Evolutionary conservation across 352 stramenopile genomes (phyloP), one percentile per base, ranked within the genome.

Genomic region (Phytophthora tentaculata): DNA sequence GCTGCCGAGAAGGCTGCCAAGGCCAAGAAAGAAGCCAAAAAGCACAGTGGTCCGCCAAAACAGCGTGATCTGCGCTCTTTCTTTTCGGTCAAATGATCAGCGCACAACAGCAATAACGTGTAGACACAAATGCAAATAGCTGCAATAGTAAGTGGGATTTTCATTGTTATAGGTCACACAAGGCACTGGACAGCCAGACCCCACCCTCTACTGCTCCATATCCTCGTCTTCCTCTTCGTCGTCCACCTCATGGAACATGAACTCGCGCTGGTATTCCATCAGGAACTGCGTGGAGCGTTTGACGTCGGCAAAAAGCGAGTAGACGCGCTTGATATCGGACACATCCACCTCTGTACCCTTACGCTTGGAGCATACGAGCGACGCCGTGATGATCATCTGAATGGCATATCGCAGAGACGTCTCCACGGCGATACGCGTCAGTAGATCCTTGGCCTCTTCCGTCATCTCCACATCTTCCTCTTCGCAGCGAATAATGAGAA

Each of bases 311-410:
- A 99, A 99, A 20, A 99, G 83, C 35, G 81, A 91, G 73, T 99
- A 99, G 14, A 98, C 95, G 50, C 88, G 86, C 80, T 98, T 98
- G 74, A 98, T 97, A 75, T 98, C 92, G 20, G 80, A 67, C 48
- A 97, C 84, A 45, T 96, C 90, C 43, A 98, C 90, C 61, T 97
- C 86, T 1, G 87, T 89, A 47, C 90, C 92, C 58, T 99, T 98
- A 50, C 92, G 80, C 77, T 99, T 99, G 19, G 88, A 77, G 53
- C 96, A 98, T 48, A 97, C 86, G 9, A 99, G 81, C 53, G 91
- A 98, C n/a, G 96, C 90, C 12, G 96, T 96, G 69, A 99, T 99
- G 77, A 99, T 99, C 95, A 99, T 99, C 69, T 99, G 97, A 74
- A 99, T 99, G 9, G 97, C 97, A 81, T 99, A 99, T 45, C 97